Evolutionary conservation across 1,284 basidiomycete genomes (phyloP).

Genomic region (Singerocomus rubriflavus): DNA sequence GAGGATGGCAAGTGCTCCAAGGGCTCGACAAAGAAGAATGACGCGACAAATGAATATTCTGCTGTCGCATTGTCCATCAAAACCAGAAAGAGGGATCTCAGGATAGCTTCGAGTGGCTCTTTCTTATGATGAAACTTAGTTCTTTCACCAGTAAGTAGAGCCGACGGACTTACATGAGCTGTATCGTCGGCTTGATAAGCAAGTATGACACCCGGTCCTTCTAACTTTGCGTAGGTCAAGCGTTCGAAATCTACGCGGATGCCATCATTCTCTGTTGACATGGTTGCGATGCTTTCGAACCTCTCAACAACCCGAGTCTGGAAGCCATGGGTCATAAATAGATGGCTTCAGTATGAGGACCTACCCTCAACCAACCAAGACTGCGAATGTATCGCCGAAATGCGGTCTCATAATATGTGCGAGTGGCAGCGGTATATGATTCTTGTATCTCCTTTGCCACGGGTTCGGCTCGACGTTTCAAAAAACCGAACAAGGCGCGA

Average conservation of each 20-base stretch:
- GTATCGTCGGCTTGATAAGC: slow-evolving; percentile 88
- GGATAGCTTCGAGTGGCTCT: slow-evolving; percentile 77
- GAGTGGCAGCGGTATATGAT: slow-evolving; percentile 80
- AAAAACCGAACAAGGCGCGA: slow-evolving; percentile 79
- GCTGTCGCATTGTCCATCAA: slow-evolving; percentile 91
- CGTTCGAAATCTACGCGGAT: slow-evolving; percentile 50
- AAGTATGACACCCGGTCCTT: slow-evolving; percentile 76
- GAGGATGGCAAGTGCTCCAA: slow-evolving; percentile 28
- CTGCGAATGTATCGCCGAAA: slow-evolving; percentile 89
- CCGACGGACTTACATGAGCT: slow-evolving; percentile 56
- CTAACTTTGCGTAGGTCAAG: slow-evolving; percentile 66
- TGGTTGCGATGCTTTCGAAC: slow-evolving; percentile 52
- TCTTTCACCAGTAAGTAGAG: not conserved
- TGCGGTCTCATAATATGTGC: slow-evolving; percentile 95
- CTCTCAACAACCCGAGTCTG: slow-evolving; percentile 64
- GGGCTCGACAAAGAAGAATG: slow-evolving; percentile 67
- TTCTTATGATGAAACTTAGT: slow-evolving; percentile 49
- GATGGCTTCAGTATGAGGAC: slow-evolving; percentile 1
- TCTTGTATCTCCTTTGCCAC: slow-evolving; percentile 90
- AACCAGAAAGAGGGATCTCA: slow-evolving; percentile 83
- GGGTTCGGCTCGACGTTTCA: slow-evolving; percentile 77
- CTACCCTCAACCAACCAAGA: slow-evolving; percentile 73
- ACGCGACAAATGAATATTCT: slow-evolving; percentile 83
- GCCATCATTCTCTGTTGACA: slow-evolving; percentile 40
- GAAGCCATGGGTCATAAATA: slow-evolving; percentile 2